These are phyloP conservation scores for Hypomontagnella submonticulosa DNA, from an alignment of 495 filamentous ascomycete species.

Conservation along the genomic window DNA sequence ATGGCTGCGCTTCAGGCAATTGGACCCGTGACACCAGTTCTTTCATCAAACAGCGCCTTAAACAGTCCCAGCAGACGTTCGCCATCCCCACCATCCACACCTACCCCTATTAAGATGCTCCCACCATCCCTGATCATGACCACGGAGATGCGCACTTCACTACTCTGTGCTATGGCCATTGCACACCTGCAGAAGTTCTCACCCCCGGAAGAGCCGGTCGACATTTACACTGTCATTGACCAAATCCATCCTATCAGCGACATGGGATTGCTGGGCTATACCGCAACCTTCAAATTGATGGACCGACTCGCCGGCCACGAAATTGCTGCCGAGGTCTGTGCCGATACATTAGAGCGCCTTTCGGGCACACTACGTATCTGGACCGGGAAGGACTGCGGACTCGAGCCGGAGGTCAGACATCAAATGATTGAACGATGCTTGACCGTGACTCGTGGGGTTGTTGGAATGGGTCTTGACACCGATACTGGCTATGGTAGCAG, in stretches of 20 bases:
- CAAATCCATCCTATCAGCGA: conserved; percentile 61
- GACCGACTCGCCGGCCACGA: conserved; percentile 66
- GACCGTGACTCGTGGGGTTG: conserved; percentile 58
- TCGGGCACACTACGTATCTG: conserved; percentile 66
- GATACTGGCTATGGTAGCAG: conserved; percentile 66
- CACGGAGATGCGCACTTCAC: conserved; percentile 61
- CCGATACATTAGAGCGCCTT: conserved; percentile 60
- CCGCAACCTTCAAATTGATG: conserved; percentile 78
- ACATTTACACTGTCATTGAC: conserved; percentile 58
- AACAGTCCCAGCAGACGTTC: conserved; percentile 33
- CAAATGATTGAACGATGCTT: conserved; percentile 62
- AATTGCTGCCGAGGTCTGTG: conserved; percentile 58
- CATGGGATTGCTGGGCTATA: conserved; percentile 79
- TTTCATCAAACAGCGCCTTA: conserved; percentile 31
- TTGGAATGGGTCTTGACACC: conserved; percentile 64
- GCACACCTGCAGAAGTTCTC: conserved; percentile 68
- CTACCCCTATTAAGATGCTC: conserved; percentile 47
- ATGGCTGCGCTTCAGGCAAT: conserved; percentile 64
- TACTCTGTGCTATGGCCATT: conserved; percentile 84
- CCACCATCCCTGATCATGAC: conserved; percentile 59
- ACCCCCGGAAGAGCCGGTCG: conserved; percentile 50
- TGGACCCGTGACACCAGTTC: conserved; percentile 51
- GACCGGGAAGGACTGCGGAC: conserved; percentile 57
- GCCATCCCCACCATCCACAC: conserved; percentile 21
- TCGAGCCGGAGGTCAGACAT: conserved; percentile 58